Conservation (phyloP, 805 yeast species). For the Debaryomyces tyrocola region DNA sequence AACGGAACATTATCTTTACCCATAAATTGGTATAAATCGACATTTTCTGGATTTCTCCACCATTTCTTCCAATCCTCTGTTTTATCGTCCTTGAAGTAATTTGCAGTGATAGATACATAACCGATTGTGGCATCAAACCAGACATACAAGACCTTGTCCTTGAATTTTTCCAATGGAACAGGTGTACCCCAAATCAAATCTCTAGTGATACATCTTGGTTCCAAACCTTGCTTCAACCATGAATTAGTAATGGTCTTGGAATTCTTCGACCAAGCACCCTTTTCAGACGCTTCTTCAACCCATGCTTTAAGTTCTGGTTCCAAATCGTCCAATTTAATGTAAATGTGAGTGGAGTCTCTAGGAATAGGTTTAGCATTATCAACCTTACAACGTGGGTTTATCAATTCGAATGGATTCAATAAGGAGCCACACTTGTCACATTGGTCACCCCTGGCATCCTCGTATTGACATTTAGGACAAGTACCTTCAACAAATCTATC, state of each 20-base stretch:
- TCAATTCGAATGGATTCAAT: conserved; percentile 88
- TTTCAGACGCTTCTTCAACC: conserved; percentile 63
- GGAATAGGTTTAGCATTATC: conserved; percentile 82
- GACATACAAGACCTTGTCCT: conserved; percentile 90
- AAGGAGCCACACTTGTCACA: conserved; percentile 95
- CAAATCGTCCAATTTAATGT: conserved; percentile 77
- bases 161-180: conserved; percentile 84
- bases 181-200: conserved; percentile 99
- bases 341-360: conserved; percentile 81
- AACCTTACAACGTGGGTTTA: conserved; percentile 92
- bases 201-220: conserved; percentile 94
- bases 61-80: conserved; percentile 71
- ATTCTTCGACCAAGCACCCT: conserved; percentile 91
- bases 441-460: conserved; percentile 99
- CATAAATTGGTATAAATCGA: conserved; percentile 92
- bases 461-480: conserved; percentile 93
- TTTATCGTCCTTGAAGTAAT: conserved; percentile 52
- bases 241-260: conserved; percentile 84
- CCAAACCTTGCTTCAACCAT: conserved; percentile 92
- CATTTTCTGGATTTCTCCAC: conserved; percentile 95
- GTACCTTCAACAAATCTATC: conserved; percentile 97
- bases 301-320: conserved; percentile 74
- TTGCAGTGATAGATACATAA: conserved; percentile 93
- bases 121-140: conserved; percentile 99
- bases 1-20: conserved; percentile 99